Conservation (phyloP, 164 flowering plant species). For the Houttuynia cordata region DNA sequence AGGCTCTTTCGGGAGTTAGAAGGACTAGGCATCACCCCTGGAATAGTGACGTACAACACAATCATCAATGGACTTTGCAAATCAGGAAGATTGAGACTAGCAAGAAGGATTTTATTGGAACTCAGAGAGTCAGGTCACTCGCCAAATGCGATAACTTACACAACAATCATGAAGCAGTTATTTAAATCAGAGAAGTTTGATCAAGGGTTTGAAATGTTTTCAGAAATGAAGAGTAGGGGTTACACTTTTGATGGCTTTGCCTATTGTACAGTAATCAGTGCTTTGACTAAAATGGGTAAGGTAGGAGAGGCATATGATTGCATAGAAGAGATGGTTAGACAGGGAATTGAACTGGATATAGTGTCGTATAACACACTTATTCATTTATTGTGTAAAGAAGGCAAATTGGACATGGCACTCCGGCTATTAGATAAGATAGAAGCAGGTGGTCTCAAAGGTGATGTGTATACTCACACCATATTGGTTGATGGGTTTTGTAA, state of each 20-base stretch:
- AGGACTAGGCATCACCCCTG: conserved; percentile 38
- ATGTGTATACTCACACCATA: conserved; percentile 63
- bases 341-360: conserved; percentile 41
- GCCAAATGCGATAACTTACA: conserved; percentile 71
- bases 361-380: conserved; percentile 61
- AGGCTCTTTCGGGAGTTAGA: conserved; percentile 49
- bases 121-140: conserved; percentile 30
- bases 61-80: conserved; percentile 76
- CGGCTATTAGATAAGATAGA: conserved; percentile 49
- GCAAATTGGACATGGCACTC: conserved; percentile 43
- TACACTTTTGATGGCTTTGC: conserved; percentile 63
- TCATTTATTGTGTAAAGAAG: conserved; percentile 50
- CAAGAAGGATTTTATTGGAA: conserved; percentile 43
- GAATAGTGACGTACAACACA: conserved; percentile 58
- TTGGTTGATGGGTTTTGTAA: conserved; percentile 61
- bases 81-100: conserved; percentile 27
- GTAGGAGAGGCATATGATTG: conserved; percentile 39
- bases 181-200: conserved; percentile 33
- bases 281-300: conserved; percentile 44
- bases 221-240: conserved; percentile 57
- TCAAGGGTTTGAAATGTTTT: conserved; percentile 47
- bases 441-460: conserved; percentile 40
- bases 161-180: conserved; percentile 62
- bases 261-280: conserved; percentile 53
- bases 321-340: conserved; percentile 37